Conservation (phyloP, 441 rosid species). For the Bocquillonia castaneifolia region DNA sequence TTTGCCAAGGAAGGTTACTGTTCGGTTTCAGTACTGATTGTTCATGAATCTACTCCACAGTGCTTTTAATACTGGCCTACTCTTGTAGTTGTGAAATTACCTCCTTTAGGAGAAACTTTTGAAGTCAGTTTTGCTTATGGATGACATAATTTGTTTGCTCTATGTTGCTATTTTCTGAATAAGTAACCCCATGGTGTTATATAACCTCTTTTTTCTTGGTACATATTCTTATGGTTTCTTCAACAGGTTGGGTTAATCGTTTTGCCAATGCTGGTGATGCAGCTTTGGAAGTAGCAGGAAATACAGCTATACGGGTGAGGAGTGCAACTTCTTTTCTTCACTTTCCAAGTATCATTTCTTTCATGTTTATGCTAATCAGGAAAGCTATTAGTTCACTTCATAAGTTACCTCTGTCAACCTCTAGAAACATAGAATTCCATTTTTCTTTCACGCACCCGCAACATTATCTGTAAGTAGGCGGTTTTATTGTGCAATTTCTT, state of each 20-base stretch:
- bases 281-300: conserved; percentile 91
- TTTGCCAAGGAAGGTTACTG: not conserved
- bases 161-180: not conserved
- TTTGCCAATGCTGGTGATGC: conserved; percentile 97
- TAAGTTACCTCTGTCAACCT: not conserved
- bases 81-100: not conserved
- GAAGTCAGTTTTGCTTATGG: not conserved
- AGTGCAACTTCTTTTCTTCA: conserved; percentile 12
- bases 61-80: not conserved
- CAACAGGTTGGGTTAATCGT: conserved; percentile 94
- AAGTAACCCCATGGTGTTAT: not conserved
- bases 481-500: not conserved
- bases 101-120: not conserved
- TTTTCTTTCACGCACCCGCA: not conserved
- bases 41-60: conserved; percentile 1
- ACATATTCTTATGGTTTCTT: conserved; percentile 17
- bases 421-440: not conserved
- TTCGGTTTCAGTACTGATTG: not conserved
- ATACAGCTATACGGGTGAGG: conserved; percentile 80
- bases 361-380: not conserved
- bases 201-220: not conserved
- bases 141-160: conserved; percentile 4
- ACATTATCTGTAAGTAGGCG: not conserved
- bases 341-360: not conserved
- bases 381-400: not conserved